Base-by-base conservation (phyloP, 345 rosid species). In the Turnera subulata region DNA sequence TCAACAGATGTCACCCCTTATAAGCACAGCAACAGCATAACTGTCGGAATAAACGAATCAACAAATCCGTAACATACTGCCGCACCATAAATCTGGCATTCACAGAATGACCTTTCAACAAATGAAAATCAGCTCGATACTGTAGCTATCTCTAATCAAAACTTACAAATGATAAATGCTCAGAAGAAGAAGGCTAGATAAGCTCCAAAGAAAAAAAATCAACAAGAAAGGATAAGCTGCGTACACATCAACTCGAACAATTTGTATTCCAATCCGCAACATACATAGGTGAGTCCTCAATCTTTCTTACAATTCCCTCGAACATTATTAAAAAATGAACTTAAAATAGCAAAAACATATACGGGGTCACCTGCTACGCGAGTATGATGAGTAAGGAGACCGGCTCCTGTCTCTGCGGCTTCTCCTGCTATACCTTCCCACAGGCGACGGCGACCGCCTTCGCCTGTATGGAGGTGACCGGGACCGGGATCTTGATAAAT, bases 291-390 rank as follows among this genome's bases (percentile, higher is more conserved):
- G 45, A 70, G 72, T 67, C 67, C 61, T 76, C 73, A 67, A 56
- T 60, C 70, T 68, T 65, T 75, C 75, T 80, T 57, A 71, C 65
- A 78, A 46, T 50, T 35, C 56, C n/a, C 61, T 65, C 46, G 49
- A 19, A 48, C 29, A 67, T 46, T n/a, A n/a, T n/a, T 65, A 50
- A 32, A 61, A 65, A 29, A 10, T 11, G 65, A 52, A 55, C 42
- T 24, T 58, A 62, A 65, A 50, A 24, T 3, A 63, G 64, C 46
- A 63, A 66, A 39, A 71, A 57, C 48, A 68, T 67, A 55, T 76
- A 78, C 82, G 67, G 80, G 88, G 79, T 82, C 95, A 91, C 98
- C 98, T 91, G 92, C 87, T 88, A 75, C 72, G 54, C 14, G 89
- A 76, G 76, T 82, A 73, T 37, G 91, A 83, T 4, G 90, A 74